Evolutionary conservation across 768 basidiomycete genomes (phyloP).

Genomic region (Cyclocybe cylindracea): DNA sequence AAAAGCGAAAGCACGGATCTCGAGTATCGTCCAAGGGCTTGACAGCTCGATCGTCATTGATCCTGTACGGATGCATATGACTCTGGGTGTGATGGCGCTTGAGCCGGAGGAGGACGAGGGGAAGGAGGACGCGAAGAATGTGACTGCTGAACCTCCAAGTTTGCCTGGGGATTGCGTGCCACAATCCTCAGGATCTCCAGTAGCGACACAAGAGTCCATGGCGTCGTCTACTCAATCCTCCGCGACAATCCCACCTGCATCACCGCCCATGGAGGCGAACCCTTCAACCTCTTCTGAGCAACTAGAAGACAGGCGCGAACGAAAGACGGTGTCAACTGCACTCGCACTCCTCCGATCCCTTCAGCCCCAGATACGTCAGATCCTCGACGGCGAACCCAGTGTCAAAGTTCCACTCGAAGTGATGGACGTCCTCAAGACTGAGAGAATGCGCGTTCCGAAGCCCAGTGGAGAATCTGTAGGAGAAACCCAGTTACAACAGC

Average conservation of each 20-base stretch:
- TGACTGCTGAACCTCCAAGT: not conserved
- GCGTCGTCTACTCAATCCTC: too few species aligned
- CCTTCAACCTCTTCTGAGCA: not conserved
- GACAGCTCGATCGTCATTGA: constrained; percentile 61
- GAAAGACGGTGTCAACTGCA: constrained; percentile 38
- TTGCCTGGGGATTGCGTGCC: not conserved
- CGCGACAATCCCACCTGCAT: not conserved
- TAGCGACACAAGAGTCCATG: too few species aligned
- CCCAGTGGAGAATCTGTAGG: too few species aligned
- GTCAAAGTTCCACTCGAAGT: constrained; percentile 41
- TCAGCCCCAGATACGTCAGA: constrained; percentile 39
- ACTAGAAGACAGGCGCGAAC: not conserved
- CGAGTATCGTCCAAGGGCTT: constrained; percentile 46
- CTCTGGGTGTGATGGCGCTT: constrained; percentile 74
- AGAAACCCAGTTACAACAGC: not conserved
- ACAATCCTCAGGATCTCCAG: not conserved
- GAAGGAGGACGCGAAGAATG: not conserved
- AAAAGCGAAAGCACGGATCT: constrained; percentile 1
- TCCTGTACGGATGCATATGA: constrained; percentile 65
- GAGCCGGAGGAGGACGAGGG: constrained; percentile 17
- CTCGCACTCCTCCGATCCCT: constrained; percentile 44
- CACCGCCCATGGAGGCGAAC: not conserved
- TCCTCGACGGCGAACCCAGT: constrained; percentile 29
- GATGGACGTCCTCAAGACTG: constrained; percentile 38
- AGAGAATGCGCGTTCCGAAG: constrained; percentile 17